These are phyloP conservation scores for Venturia carpophila DNA, from an alignment of 2,329 filamentous ascomycete species.

Conservation along the genomic window DNA sequence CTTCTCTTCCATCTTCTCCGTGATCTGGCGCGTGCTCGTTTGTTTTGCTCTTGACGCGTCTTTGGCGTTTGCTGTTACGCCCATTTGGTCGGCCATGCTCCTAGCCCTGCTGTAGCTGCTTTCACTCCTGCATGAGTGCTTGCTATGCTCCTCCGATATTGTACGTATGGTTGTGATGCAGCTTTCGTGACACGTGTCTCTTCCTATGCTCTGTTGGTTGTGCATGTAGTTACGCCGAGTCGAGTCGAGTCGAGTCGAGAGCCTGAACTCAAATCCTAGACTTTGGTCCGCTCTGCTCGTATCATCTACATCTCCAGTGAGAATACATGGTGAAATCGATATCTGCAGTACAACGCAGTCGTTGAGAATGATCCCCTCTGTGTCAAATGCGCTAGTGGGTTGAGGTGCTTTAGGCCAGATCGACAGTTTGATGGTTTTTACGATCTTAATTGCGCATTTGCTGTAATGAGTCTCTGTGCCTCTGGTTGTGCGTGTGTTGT, in stretches of 20 bases:
- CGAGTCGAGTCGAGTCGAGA: no score
- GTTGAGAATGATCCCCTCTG: neutral
- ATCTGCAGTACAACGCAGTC: neutral
- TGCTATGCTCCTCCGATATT: neutral
- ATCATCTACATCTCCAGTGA: no score
- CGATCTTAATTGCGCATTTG: neutral
- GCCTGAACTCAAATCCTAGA: no score
- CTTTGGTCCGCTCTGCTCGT: neutral
- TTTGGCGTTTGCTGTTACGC: neutral
- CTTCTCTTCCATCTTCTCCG: neutral
- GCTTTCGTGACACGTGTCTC: neutral
- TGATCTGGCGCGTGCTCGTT: neutral
- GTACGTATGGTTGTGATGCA: neutral
- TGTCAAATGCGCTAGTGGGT: neutral
- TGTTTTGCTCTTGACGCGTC: slow-evolving; percentile 2
- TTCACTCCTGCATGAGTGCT: neutral
- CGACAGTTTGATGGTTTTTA: neutral
- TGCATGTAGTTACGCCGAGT: neutral
- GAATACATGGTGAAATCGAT: no score
- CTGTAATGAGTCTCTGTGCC: neutral
- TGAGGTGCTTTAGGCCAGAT: neutral
- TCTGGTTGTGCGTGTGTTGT: neutral
- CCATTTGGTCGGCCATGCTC: neutral
- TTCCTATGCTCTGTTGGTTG: neutral
- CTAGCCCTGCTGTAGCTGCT: neutral